phyloP scores from a whole-genome alignment of 169 alveolate genomes.

The Perkinsus olseni region DNA sequence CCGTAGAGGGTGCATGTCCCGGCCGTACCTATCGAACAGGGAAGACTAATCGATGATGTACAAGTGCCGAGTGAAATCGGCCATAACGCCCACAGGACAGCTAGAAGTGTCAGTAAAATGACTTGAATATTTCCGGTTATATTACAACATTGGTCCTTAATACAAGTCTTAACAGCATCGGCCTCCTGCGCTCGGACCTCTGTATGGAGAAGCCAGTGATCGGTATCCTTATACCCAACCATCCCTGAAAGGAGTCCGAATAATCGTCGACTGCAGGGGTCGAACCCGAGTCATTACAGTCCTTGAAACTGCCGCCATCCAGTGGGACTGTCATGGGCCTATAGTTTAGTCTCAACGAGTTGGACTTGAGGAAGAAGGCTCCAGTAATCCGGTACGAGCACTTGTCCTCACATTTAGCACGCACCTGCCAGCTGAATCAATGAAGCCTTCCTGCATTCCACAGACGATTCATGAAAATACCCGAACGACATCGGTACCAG shows the following conservation, averaged over 20 bases:
- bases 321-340: not conserved
- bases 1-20: not conserved
- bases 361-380: not conserved
- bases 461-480: no score
- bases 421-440: not conserved
- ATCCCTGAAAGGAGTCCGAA: not conserved
- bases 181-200: not conserved
- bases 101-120: no score
- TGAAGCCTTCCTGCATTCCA: no score
- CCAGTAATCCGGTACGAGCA: not conserved
- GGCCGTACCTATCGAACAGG: not conserved
- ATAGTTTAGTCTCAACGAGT: not conserved
- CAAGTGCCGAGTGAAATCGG: no score
- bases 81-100: no score
- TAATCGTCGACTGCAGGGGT: not conserved
- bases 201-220: not conserved
- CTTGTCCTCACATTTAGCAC: not conserved
- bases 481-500: no score
- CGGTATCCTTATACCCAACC: not conserved
- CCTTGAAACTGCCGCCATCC: not conserved
- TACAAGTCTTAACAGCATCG: not conserved
- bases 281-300: not conserved
- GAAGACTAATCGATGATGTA: no score
- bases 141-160: not conserved
- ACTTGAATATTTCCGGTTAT: not conserved